These are phyloP conservation scores for Phytophthora cryptogea DNA, from an alignment of 352 stramenopile species.

Conservation along the genomic window DNA sequence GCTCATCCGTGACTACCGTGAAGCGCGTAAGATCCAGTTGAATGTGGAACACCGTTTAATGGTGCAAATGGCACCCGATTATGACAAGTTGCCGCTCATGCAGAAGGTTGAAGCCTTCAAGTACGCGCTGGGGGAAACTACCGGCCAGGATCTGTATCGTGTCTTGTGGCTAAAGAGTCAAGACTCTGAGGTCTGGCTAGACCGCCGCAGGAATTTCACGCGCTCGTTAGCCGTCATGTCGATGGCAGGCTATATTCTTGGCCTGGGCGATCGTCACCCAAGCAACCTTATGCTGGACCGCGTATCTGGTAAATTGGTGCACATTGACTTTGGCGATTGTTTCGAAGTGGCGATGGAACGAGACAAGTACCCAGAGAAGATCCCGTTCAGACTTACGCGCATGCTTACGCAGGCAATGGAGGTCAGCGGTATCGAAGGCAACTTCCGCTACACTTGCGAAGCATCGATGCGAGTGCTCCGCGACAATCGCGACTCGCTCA, in stretches of 20 bases:
- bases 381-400: constrained; percentile 99
- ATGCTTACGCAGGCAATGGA: constrained; percentile 99
- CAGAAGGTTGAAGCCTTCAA: constrained; percentile 99
- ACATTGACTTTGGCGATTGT: constrained; percentile 98
- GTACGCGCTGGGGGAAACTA: constrained; percentile 92
- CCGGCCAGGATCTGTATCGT: constrained; percentile 98
- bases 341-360: constrained; percentile 99
- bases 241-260: constrained; percentile 99
- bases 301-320: constrained; percentile 98
- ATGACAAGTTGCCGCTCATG: constrained; percentile 98
- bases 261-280: constrained; percentile 99
- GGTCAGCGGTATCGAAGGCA: constrained; percentile 99
- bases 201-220: constrained; percentile 98
- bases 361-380: constrained; percentile 99
- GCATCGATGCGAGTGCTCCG: constrained; percentile 97
- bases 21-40: constrained; percentile 93
- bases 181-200: constrained; percentile 99
- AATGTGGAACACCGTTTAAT: constrained; percentile 98
- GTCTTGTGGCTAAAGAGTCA: constrained; percentile 99
- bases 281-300: constrained; percentile 99
- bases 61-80: constrained; percentile 97
- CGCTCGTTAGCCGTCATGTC: constrained; percentile 99
- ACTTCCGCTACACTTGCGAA: constrained; percentile 99
- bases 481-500: constrained; percentile 98
- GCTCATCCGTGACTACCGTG: constrained; percentile 97